Evolutionary conservation across 345 rosid species (phyloP).

Genomic region (Ceriops decandra): DNA sequence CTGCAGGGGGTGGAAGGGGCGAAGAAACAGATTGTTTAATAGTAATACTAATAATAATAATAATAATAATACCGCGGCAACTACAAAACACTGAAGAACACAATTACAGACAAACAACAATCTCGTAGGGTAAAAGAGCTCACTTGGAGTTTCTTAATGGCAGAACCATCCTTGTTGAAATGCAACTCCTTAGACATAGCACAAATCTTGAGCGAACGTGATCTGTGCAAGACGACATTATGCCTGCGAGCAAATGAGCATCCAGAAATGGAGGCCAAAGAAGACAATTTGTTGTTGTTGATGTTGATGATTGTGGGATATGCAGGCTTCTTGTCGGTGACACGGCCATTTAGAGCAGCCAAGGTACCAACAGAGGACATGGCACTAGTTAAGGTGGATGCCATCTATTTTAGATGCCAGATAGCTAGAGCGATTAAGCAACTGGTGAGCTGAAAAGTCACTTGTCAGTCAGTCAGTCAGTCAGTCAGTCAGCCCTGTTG

Average conservation of each 20-base stretch:
- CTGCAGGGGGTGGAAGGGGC: conserved; percentile 30
- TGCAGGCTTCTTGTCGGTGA: conserved; percentile 53
- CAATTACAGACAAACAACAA: neutral
- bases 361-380: conserved; percentile 67
- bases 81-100: neutral
- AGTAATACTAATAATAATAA: too few species aligned
- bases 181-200: conserved; percentile 88
- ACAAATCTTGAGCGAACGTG: conserved; percentile 48
- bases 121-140: conserved; percentile 12
- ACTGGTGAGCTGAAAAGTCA: neutral
- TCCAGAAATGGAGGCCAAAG: conserved; percentile 63
- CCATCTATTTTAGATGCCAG: conserved; percentile 39
- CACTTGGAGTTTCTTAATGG: conserved; percentile 87
- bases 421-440: neutral
- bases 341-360: conserved; percentile 52
- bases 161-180: conserved; percentile 91
- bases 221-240: conserved; percentile 41
- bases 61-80: too few species aligned
- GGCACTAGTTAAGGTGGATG: conserved; percentile 64
- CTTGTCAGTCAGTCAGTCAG: too few species aligned
- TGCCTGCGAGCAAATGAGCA: conserved; percentile 53
- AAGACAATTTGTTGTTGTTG: conserved; percentile 43
- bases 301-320: conserved; percentile 29
- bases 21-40: neutral
- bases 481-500: neutral